These are phyloP conservation scores for Zhuliangozyma blackwelliae DNA, from an alignment of 1,139 yeast species.

Conservation along the genomic window DNA sequence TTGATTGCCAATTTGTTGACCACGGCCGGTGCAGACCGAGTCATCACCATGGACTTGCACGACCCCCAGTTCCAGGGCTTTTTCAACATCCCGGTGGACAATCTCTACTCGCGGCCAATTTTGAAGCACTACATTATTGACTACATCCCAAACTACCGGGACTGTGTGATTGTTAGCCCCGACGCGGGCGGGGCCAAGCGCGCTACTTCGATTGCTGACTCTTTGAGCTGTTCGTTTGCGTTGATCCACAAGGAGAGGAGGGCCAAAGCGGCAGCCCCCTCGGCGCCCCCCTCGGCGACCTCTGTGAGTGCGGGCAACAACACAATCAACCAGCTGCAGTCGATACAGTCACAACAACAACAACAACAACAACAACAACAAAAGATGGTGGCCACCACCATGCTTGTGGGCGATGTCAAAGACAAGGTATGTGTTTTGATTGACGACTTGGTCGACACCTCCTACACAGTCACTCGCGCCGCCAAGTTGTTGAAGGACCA, in stretches of 20 bases:
- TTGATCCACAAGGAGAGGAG: conserved; percentile 93
- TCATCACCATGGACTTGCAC: conserved; percentile 96
- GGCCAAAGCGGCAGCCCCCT: conserved; percentile 32
- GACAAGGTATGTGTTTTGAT: conserved; percentile 80
- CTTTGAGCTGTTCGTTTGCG: conserved; percentile 85
- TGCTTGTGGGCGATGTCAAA: conserved; percentile 91
- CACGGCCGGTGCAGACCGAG: conserved; percentile 94
- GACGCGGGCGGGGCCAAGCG: conserved; percentile 98
- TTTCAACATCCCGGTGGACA: conserved; percentile 90
- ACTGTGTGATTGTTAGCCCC: conserved; percentile 87
- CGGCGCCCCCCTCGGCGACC: conserved; percentile 26
- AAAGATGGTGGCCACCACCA: conserved; percentile 59
- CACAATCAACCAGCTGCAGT: conserved; percentile 6
- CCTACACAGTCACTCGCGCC: conserved; percentile 87
- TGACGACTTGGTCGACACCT: conserved; percentile 93
- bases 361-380: conserved; percentile 5
- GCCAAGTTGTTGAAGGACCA: conserved; percentile 88
- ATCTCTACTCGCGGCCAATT: conserved; percentile 79
- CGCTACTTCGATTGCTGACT: conserved; percentile 91
- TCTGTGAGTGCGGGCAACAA: conserved; percentile 6
- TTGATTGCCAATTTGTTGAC: conserved; percentile 83
- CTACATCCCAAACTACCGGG: conserved; percentile 66
- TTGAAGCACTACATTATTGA: conserved; percentile 75
- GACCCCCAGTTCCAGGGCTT: conserved; percentile 95
- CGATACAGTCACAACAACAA: conserved; percentile 9